Conservation (phyloP, 768 basidiomycete species). For the Boletus reticulatus region DNA sequence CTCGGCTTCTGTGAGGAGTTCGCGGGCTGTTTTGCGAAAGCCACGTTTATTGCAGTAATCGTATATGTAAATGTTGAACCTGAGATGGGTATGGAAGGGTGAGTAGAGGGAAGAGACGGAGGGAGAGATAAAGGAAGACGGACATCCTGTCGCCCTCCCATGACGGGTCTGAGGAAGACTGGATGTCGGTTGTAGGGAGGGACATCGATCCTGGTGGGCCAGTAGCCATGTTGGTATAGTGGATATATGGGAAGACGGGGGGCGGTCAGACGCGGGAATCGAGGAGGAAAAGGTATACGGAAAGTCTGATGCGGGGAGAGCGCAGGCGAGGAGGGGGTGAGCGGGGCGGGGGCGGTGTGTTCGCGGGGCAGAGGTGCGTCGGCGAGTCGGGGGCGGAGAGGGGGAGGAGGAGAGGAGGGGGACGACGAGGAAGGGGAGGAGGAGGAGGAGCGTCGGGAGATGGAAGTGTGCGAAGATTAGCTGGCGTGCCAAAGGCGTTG, state of each 20-base stretch:
- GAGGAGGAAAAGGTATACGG: background rate
- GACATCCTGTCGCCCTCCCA: slow-evolving; percentile 90
- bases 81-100: slow-evolving; percentile 28
- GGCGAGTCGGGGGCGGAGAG: background rate
- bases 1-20: slow-evolving; percentile 66
- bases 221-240: slow-evolving; percentile 14
- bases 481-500: slow-evolving; percentile 31
- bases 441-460: slow-evolving; percentile 1
- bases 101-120: background rate
- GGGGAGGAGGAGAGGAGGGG: background rate
- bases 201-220: slow-evolving; percentile 28
- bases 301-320: background rate
- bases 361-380: background rate
- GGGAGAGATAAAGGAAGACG: slow-evolving; percentile 26
- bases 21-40: slow-evolving; percentile 66
- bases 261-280: background rate
- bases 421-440: background rate
- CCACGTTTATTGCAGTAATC: slow-evolving; percentile 84
- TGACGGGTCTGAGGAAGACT: slow-evolving; percentile 39
- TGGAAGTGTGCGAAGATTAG: slow-evolving; percentile 25
- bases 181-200: slow-evolving; percentile 8
- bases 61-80: slow-evolving; percentile 89
- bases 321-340: background rate
- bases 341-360: no score
- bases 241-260: background rate